Conservation (phyloP, 1,139 yeast genomes). For the Saccharomyces hybrid region DNA sequence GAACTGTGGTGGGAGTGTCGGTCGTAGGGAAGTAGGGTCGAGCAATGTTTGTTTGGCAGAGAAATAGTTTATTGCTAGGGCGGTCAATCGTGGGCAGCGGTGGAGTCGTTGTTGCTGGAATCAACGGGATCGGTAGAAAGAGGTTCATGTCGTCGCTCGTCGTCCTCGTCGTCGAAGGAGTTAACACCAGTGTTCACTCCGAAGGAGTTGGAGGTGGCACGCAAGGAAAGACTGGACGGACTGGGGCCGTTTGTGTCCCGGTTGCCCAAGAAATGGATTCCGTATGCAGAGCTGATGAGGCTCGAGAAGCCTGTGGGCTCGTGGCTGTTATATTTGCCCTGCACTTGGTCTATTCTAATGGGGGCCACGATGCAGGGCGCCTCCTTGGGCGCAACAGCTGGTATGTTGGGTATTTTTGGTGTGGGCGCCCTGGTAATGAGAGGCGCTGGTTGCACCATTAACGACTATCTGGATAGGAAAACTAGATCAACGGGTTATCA, state of each 20-base stretch:
- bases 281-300: conserved; percentile 87
- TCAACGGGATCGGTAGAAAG: not conserved
- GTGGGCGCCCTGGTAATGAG: conserved; percentile 87
- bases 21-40: not conserved
- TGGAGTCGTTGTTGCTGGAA: not conserved
- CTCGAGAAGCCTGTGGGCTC: conserved; percentile 94
- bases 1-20: not conserved
- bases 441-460: conserved; percentile 96
- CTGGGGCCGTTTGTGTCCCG: conserved; percentile 53
- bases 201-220: conserved; percentile 52
- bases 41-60: not conserved
- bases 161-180: not conserved
- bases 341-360: conserved; percentile 52
- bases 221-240: conserved; percentile 48
- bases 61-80: not conserved
- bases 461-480: conserved; percentile 79
- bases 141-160: not conserved
- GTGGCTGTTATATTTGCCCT: conserved; percentile 69
- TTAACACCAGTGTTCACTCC: conserved; percentile 36
- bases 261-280: conserved; percentile 67
- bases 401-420: conserved; percentile 60
- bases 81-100: not conserved
- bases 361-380: conserved; percentile 73
- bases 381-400: conserved; percentile 51
- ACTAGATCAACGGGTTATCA: conserved; percentile 73